Percentiles rank a stretch among this genome's conserved stretches.
These are phyloP conservation scores for Lolium perenne DNA, from an alignment of 176 grass and related monocot species.

Conservation along the genomic window DNA sequence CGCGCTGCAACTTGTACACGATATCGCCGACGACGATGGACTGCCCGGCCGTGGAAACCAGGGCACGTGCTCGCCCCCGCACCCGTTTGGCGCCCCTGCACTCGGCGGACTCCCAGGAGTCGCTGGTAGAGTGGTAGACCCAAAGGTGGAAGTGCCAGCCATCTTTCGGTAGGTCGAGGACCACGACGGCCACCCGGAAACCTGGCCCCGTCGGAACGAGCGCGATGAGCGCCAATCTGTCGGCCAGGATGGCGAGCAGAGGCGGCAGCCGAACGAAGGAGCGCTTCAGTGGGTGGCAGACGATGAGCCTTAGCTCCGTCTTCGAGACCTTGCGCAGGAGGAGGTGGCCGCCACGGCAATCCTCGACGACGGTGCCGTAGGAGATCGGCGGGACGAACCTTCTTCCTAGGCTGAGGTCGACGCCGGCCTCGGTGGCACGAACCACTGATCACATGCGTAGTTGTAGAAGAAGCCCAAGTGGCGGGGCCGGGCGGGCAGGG, in stretches of 20 bases:
- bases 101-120: too few species aligned
- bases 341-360: slow-evolving; percentile 2
- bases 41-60: too few species aligned
- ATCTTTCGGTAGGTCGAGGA: background rate
- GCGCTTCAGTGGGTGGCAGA: slow-evolving; percentile 36
- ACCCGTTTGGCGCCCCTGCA: too few species aligned
- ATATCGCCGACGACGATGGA: too few species aligned
- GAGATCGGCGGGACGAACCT: slow-evolving; percentile 27
- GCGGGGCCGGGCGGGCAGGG: slow-evolving; percentile 12
- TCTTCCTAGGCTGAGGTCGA: too few species aligned
- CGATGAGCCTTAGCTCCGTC: slow-evolving; percentile 19
- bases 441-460: background rate
- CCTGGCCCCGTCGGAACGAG: slow-evolving; percentile 11
- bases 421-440: too few species aligned
- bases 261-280: slow-evolving; percentile 15
- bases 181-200: slow-evolving; percentile 50
- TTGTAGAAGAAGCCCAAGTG: slow-evolving; percentile 36
- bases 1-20: too few species aligned
- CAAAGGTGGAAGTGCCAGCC: too few species aligned
- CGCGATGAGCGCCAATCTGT: slow-evolving; percentile 17
- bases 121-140: too few species aligned
- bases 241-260: background rate
- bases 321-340: slow-evolving; percentile 31
- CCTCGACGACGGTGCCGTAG: background rate
- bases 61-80: too few species aligned